phyloP scores from a whole-genome alignment of 202 grass and related monocot genomes.

The Panicum virgatum region DNA sequence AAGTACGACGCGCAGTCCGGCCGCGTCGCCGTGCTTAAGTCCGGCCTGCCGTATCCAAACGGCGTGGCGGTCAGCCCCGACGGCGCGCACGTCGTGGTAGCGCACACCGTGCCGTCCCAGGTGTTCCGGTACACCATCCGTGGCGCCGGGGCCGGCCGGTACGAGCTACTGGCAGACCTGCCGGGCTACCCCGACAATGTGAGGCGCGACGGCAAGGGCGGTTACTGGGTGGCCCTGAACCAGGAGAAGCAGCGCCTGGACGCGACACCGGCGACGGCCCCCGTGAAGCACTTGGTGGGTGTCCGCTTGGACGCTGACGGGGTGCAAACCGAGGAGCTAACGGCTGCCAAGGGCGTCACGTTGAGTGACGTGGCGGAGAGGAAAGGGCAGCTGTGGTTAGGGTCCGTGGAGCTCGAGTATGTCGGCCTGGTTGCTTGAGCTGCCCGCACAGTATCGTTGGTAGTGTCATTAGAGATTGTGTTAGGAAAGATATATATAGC shows the following conservation, averaged over 20 bases:
- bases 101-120: constrained; percentile 37
- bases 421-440: not conserved
- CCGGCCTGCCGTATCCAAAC: constrained; percentile 25
- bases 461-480: not conserved
- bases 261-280: not conserved
- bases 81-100: constrained; percentile 19
- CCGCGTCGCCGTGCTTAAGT: not conserved
- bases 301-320: too few relatives aligned
- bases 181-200: constrained; percentile 29
- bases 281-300: constrained; percentile 2
- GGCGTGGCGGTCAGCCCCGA: constrained; percentile 20
- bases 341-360: constrained; percentile 23
- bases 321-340: constrained; percentile 7
- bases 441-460: not conserved
- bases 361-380: constrained; percentile 20
- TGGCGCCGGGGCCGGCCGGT: constrained; percentile 8
- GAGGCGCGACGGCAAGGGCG: not conserved
- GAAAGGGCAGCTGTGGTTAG: constrained; percentile 17
- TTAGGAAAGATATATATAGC: not conserved
- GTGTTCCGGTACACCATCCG: not conserved
- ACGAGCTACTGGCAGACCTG: constrained; percentile 8
- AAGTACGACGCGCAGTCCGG: not conserved
- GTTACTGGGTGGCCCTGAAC: constrained; percentile 11
- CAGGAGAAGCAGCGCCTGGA: constrained; percentile 26
- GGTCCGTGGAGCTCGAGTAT: constrained; percentile 25